phyloP scores from a whole-genome alignment of 257 asterid genomes.

The Striga asiatica region DNA sequence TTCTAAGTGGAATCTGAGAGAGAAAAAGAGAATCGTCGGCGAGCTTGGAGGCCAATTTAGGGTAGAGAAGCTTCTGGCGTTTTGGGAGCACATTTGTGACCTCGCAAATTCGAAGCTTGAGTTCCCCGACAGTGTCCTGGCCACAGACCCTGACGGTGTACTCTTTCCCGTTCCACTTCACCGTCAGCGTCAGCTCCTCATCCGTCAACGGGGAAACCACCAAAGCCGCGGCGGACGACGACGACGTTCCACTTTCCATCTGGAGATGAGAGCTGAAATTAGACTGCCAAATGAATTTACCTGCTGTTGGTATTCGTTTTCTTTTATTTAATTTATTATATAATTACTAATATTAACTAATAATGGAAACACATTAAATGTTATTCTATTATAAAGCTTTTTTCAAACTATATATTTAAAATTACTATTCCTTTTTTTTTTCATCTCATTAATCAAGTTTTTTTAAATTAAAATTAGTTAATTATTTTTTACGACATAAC shows the following conservation, averaged over 20 bases:
- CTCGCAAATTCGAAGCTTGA: conserved; percentile 81
- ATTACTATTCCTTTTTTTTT: too few species aligned
- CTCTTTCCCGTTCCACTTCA: conserved; percentile 96
- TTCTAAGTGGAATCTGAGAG: conserved; percentile 65
- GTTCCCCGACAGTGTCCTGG: conserved; percentile 80
- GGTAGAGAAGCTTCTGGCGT: conserved; percentile 92
- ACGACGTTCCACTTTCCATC: conserved; percentile 62
- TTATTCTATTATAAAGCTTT: too few species aligned
- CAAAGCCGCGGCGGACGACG: conserved; percentile 26
- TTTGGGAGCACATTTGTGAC: conserved; percentile 78
- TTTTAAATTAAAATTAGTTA: too few species aligned
- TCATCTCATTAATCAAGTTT: too few species aligned
- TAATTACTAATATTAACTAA: too few species aligned
- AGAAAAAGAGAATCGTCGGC: conserved; percentile 68
- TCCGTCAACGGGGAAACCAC: conserved; percentile 43
- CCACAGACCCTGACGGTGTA: conserved; percentile 83
- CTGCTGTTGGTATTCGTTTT: too few species aligned
- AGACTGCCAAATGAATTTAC: too few species aligned
- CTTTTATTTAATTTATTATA: too few species aligned
- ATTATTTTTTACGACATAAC: too few species aligned
- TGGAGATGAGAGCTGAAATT: not conserved
- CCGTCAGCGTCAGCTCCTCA: conserved; percentile 82
- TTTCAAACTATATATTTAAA: too few species aligned
- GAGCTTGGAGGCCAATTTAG: conserved; percentile 76
- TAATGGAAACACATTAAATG: too few species aligned